These are phyloP conservation scores for Sophora flavescens DNA, from an alignment of 306 rosid species.

Conservation along the genomic window DNA sequence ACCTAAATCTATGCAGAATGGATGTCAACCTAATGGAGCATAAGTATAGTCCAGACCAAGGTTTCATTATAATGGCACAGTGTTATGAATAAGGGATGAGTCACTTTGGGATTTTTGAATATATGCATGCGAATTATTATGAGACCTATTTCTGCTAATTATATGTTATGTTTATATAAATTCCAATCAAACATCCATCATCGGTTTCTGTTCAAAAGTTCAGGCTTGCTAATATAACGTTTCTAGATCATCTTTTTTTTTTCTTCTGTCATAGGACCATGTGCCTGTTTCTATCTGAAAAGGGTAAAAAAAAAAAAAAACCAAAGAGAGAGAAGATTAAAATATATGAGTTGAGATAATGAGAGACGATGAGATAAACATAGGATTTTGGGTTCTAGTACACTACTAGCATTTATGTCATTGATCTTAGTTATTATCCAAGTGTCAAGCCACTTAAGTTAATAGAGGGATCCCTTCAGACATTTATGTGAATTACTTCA, in stretches of 20 bases:
- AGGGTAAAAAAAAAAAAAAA: background rate
- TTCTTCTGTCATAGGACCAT: background rate
- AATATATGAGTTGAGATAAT: too few relatives aligned
- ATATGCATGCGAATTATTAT: too few relatives aligned
- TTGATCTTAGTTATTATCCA: background rate
- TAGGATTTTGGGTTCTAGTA: background rate
- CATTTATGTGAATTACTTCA: background rate
- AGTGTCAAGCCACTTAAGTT: background rate
- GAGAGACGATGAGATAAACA: too few relatives aligned
- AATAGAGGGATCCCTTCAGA: background rate
- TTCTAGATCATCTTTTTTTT: too few relatives aligned
- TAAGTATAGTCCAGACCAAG: background rate
- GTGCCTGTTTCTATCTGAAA: background rate
- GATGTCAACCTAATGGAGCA: background rate
- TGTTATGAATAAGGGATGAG: conserved; percentile 2
- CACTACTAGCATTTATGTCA: background rate
- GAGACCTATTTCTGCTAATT: too few relatives aligned
- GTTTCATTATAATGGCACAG: background rate
- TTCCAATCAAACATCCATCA: too few relatives aligned
- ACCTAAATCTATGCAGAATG: background rate
- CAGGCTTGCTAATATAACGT: too few relatives aligned
- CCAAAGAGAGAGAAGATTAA: background rate
- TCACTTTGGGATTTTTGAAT: too few relatives aligned
- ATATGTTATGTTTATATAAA: too few relatives aligned
- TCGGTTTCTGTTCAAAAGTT: too few relatives aligned